phyloP scores from a whole-genome alignment of 495 filamentous ascomycete species.

The Penicillium longicatenatum region DNA sequence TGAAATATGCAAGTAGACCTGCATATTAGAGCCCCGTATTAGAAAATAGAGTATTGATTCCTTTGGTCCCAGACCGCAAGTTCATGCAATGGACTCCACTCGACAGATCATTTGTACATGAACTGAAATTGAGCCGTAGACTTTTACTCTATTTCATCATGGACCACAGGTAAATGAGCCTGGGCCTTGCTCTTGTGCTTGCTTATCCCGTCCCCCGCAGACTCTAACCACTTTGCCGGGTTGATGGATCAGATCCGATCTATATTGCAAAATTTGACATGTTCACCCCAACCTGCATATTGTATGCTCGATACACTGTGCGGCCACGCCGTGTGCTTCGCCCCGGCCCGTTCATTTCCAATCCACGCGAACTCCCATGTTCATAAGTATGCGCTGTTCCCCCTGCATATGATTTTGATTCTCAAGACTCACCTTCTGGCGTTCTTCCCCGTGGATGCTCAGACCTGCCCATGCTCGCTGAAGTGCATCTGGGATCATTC shows the following conservation, averaged over 20 bases:
- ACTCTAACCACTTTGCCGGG: conserved; percentile 24
- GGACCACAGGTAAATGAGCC: not conserved
- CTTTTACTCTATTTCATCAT: not conserved
- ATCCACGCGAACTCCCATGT: conserved; percentile 14
- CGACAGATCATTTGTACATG: not conserved
- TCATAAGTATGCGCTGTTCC: conserved; percentile 8
- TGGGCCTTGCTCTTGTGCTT: not conserved
- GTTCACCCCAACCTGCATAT: conserved; percentile 15
- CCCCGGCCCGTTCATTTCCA: conserved; percentile 22
- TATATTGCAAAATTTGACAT: conserved; percentile 15
- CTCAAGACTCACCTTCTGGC: not conserved
- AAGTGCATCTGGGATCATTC: not conserved
- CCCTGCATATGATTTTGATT: conserved; percentile 2
- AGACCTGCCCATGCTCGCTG: not conserved
- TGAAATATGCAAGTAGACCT: not conserved
- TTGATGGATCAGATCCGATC: conserved; percentile 29
- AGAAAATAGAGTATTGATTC: not conserved
- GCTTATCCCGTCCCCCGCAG: conserved; percentile 9
- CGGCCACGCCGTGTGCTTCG: conserved; percentile 23
- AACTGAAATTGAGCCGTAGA: not conserved
- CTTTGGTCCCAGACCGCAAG: not conserved
- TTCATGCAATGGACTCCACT: not conserved
- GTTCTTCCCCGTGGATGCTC: conserved; percentile 3
- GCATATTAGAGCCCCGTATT: not conserved
- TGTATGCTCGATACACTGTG: conserved; percentile 21